Percentiles rank a stretch among this genome's conserved stretches.
phyloP scores from a whole-genome alignment of 2,329 filamentous ascomycete species.

The Nemania diffusa region DNA sequence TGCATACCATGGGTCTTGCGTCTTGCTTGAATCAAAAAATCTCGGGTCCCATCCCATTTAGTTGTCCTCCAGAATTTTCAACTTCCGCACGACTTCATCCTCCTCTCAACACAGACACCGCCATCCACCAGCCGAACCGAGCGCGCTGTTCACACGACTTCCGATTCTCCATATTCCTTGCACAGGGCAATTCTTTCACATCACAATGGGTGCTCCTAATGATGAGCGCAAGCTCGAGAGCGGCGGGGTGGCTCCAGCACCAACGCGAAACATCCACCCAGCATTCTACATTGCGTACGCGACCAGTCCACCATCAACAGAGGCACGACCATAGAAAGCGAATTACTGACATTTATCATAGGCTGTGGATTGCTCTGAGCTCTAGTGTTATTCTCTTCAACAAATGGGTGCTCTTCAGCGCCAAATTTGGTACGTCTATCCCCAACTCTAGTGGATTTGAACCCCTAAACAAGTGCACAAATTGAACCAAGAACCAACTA shows the following conservation, averaged over 20 bases:
- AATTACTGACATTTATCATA: conserved; percentile 41
- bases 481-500: conserved; percentile 12
- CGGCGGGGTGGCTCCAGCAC: conserved; percentile 36
- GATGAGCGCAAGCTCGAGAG: conserved; percentile 44
- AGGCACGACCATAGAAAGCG: background rate
- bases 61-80: conserved; percentile 30
- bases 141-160: conserved; percentile 1
- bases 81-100: conserved; percentile 27
- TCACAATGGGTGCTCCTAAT: conserved; percentile 35
- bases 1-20: conserved; percentile 21
- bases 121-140: conserved; percentile 14
- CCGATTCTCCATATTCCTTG: conserved; percentile 2
- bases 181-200: conserved; percentile 13
- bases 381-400: conserved; percentile 92
- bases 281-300: conserved; percentile 45
- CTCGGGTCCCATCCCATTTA: conserved; percentile 21
- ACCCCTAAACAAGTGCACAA: conserved; percentile 1
- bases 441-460: background rate
- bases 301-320: conserved; percentile 9
- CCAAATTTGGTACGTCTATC: conserved; percentile 74
- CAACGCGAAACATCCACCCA: conserved; percentile 39
- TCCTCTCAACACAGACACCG: conserved; percentile 17
- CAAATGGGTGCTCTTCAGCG: conserved; percentile 85
- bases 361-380: conserved; percentile 85
- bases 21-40: conserved; percentile 30